Percentiles rank a stretch among this genome's conserved stretches.
These are phyloP conservation scores for Leptodontidium sp. DNA, from an alignment of 2,329 filamentous ascomycete genomes.

Conservation along the genomic window DNA sequence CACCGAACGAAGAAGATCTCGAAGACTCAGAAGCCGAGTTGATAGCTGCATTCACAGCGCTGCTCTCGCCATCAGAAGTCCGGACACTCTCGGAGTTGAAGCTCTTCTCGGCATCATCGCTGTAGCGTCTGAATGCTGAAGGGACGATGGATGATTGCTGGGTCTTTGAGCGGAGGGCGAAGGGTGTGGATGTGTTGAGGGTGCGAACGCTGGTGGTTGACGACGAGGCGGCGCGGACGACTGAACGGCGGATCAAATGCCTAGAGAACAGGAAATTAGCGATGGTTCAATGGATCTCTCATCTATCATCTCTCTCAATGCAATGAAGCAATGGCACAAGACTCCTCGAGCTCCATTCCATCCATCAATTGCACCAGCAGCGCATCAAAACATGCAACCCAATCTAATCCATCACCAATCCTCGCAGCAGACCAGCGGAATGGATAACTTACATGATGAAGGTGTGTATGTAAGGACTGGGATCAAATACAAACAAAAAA, in stretches of 20 bases:
- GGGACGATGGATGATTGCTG: slow-evolving; percentile 46
- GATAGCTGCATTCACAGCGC: slow-evolving; percentile 38
- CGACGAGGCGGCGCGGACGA: slow-evolving; percentile 61
- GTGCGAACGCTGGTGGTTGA: slow-evolving; percentile 53
- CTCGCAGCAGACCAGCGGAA: background rate
- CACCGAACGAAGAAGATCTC: slow-evolving; percentile 21
- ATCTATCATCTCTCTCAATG: background rate
- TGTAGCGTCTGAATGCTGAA: slow-evolving; percentile 55
- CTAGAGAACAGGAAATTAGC: slow-evolving; percentile 34
- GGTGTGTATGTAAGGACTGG: slow-evolving; percentile 28
- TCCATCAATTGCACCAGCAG: slow-evolving; percentile 1
- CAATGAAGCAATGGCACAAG: background rate
- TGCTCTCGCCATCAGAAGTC: slow-evolving; percentile 40
- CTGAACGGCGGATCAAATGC: slow-evolving; percentile 60
- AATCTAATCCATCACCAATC: background rate
- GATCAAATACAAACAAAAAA: slow-evolving; percentile 12
- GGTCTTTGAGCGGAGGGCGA: slow-evolving; percentile 47
- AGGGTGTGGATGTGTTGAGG: slow-evolving; percentile 50
- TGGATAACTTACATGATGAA: slow-evolving; percentile 41
- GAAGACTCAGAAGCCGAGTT: slow-evolving; percentile 37
- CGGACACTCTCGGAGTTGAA: slow-evolving; percentile 5
- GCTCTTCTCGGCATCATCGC: slow-evolving; percentile 49
- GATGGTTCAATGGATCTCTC: slow-evolving; percentile 1
- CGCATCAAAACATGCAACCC: background rate
- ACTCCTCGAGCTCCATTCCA: background rate